Evolutionary conservation across 2,329 filamentous ascomycete genomes (phyloP).

Genomic region (Xylariaceae sp.): DNA sequence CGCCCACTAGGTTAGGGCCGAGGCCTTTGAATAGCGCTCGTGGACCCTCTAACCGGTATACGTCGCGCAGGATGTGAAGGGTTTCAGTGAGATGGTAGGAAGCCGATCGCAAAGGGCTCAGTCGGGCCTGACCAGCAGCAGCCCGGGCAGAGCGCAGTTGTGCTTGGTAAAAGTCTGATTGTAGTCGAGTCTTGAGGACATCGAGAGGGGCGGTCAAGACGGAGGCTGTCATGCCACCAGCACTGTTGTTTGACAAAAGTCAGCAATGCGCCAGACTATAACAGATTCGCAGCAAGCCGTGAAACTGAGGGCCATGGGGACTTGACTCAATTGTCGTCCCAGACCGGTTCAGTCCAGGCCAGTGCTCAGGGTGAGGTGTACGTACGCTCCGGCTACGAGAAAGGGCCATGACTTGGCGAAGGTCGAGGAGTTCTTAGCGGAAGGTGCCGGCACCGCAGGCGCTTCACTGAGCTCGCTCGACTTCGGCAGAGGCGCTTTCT

Average conservation of each 20-base stretch:
- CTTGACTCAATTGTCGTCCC: not conserved
- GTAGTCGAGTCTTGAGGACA: slow-evolving; percentile 86
- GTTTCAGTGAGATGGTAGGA: slow-evolving; percentile 78
- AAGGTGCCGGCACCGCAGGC: slow-evolving; percentile 41
- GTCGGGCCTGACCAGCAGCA: slow-evolving; percentile 50
- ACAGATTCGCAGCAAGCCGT: too few species aligned
- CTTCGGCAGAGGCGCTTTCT: slow-evolving; percentile 41
- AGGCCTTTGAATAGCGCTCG: slow-evolving; percentile 89
- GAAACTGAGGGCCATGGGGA: too few species aligned
- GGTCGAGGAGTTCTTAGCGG: slow-evolving; percentile 38
- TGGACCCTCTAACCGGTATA: slow-evolving; percentile 76
- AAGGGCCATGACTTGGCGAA: slow-evolving; percentile 83
- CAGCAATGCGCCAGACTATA: slow-evolving; percentile 3
- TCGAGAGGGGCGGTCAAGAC: slow-evolving; percentile 92
- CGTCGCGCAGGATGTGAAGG: slow-evolving; percentile 74
- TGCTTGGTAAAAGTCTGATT: slow-evolving; percentile 90
- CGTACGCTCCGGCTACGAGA: slow-evolving; percentile 84
- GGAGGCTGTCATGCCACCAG: slow-evolving; percentile 86
- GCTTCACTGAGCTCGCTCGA: slow-evolving; percentile 58
- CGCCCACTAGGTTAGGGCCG: slow-evolving; percentile 82
- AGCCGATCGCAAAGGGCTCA: slow-evolving; percentile 61
- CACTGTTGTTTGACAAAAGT: slow-evolving; percentile 42
- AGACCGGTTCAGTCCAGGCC: not conserved
- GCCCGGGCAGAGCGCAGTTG: slow-evolving; percentile 66
- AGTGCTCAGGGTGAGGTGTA: slow-evolving; percentile 16